These are phyloP conservation scores for Fraxinus excelsior DNA, from an alignment of 257 asterid genomes.

Conservation along the genomic window DNA sequence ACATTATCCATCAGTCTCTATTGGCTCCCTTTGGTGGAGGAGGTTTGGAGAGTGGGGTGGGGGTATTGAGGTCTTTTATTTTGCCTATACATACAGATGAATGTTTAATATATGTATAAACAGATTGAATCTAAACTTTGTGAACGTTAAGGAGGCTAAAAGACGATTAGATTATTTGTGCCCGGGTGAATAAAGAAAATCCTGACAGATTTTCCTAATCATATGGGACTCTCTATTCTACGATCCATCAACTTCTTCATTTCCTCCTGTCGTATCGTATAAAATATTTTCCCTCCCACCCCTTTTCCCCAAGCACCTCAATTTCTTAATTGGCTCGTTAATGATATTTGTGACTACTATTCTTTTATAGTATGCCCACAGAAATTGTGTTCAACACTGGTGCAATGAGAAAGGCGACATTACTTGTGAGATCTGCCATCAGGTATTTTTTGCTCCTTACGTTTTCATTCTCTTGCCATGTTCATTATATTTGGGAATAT, in stretches of 20 bases:
- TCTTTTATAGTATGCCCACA: constrained; percentile 55
- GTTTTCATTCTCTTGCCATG: not conserved
- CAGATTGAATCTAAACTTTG: not conserved
- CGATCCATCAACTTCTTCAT: not conserved
- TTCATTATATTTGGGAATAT: not conserved
- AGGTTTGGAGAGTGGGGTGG: not conserved
- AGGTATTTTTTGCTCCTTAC: constrained; percentile 32
- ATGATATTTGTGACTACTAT: not conserved
- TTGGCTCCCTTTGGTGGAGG: not conserved
- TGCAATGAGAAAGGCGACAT: constrained; percentile 65
- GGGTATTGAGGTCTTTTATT: not conserved
- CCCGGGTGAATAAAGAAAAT: no score
- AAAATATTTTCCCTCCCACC: not conserved
- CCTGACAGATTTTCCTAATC: not conserved
- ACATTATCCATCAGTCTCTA: not conserved
- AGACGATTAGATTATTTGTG: not conserved
- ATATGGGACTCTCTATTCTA: not conserved
- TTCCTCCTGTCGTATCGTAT: not conserved
- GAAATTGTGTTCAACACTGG: constrained; percentile 65
- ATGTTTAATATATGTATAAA: not conserved
- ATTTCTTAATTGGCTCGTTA: not conserved
- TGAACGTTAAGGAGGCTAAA: not conserved
- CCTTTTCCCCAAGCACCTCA: not conserved
- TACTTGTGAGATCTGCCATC: constrained; percentile 67
- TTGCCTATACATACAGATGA: not conserved